Percentiles rank a stretch among this genome's conserved stretches.
phyloP scores from a whole-genome alignment of 2,329 filamentous ascomycete genomes.

The Elsinoe batatas region DNA sequence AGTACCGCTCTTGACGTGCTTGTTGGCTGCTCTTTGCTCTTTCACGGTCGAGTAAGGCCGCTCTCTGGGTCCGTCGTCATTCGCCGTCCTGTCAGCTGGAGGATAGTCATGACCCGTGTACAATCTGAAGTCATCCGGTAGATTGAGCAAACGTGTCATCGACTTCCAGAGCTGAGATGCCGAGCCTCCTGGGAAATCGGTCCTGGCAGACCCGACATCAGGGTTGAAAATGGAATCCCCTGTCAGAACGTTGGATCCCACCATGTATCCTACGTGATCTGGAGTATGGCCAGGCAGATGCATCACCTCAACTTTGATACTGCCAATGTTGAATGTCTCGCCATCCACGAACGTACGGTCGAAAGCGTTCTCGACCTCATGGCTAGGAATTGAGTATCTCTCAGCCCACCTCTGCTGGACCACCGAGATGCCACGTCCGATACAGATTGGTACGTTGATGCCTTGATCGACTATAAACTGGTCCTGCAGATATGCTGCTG shows the following conservation, averaged over 20 bases:
- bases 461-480: slow-evolving; percentile 31
- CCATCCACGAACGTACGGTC: slow-evolving; percentile 46
- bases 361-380: slow-evolving; percentile 41
- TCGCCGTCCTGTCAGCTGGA: slow-evolving; percentile 13
- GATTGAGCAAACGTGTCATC: slow-evolving; percentile 20
- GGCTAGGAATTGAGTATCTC: slow-evolving; percentile 37
- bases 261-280: slow-evolving; percentile 50
- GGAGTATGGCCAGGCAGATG: slow-evolving; percentile 53
- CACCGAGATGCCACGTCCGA: slow-evolving; percentile 43
- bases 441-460: slow-evolving; percentile 39
- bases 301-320: slow-evolving; percentile 36
- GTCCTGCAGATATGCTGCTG: slow-evolving; percentile 48
- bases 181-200: slow-evolving; percentile 29
- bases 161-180: slow-evolving; percentile 24
- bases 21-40: slow-evolving; percentile 28
- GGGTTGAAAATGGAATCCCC: slow-evolving; percentile 30
- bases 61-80: slow-evolving; percentile 17
- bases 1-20: slow-evolving; percentile 24
- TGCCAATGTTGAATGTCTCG: slow-evolving; percentile 44
- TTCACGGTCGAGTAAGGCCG: slow-evolving; percentile 28
- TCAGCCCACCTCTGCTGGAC: slow-evolving; percentile 44
- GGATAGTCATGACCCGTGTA: slow-evolving; percentile 31
- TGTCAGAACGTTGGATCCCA: slow-evolving; percentile 36
- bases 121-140: slow-evolving; percentile 25
- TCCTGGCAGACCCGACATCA: slow-evolving; percentile 27